Percentiles rank a stretch among this genome's conserved stretches.
phyloP scores from a whole-genome alignment of 306 rosid species.

The Aeschynomene evenia region DNA sequence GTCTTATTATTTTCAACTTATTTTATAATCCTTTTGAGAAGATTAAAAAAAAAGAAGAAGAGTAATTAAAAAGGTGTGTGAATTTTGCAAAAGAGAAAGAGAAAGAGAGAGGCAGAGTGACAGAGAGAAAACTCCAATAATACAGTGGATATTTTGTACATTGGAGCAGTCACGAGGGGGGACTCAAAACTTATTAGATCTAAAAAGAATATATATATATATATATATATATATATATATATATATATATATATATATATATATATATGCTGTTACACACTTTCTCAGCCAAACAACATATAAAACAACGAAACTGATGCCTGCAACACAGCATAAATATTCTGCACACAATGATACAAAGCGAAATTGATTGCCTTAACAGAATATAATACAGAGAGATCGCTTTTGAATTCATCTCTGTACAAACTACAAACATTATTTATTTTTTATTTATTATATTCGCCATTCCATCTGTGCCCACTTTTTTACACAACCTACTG shows the following conservation, averaged over 20 bases:
- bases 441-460: constrained; percentile 38
- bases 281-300: constrained; percentile 75
- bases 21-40: neutral
- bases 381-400: constrained; percentile 29
- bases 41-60: neutral
- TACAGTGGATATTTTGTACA: constrained; percentile 66
- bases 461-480: constrained; percentile 36
- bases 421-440: no score
- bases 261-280: constrained; percentile 39
- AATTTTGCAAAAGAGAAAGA: constrained; percentile 6
- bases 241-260: no score
- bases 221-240: no score
- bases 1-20: neutral
- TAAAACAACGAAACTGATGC: constrained; percentile 64
- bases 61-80: constrained; percentile 10
- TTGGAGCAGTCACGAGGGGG: constrained; percentile 79
- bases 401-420: constrained; percentile 29
- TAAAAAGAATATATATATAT: constrained; percentile 65
- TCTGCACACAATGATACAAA: constrained; percentile 65
- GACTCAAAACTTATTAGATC: constrained; percentile 59
- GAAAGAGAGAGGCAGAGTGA: constrained; percentile 14
- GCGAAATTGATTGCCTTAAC: constrained; percentile 46
- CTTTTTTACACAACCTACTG: constrained; percentile 18
- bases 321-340: constrained; percentile 56
- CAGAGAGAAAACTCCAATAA: constrained; percentile 51